Percentiles rank a stretch among this genome's conserved stretches.
Conservation (phyloP, 169 alveolate species). For the Plasmodium adleri region DNA sequence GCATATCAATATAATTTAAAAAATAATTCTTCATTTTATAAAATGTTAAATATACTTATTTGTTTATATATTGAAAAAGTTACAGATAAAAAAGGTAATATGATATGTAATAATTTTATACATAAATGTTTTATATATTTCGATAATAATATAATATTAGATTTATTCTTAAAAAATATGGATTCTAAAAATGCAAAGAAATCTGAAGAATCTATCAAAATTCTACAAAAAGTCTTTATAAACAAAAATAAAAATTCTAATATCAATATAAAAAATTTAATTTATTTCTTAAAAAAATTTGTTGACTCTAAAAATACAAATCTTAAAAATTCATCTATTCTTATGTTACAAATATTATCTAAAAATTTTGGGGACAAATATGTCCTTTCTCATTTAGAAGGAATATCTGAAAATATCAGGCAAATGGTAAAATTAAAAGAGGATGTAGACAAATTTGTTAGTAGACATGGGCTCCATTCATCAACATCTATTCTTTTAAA, state of each 20-base stretch:
- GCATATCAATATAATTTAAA: constrained; percentile 22
- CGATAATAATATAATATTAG: constrained; percentile 53
- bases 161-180: constrained; percentile 29
- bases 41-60: constrained; percentile 32
- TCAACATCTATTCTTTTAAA: neutral
- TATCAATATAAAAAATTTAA: constrained; percentile 48
- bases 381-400: constrained; percentile 69
- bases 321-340: constrained; percentile 58
- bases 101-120: constrained; percentile 54
- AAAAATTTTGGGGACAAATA: constrained; percentile 64
- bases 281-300: constrained; percentile 62
- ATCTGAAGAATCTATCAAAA: constrained; percentile 63
- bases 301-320: constrained; percentile 71
- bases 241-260: constrained; percentile 8
- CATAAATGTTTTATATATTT: constrained; percentile 55
- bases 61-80: constrained; percentile 39
- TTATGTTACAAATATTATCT: constrained; percentile 50
- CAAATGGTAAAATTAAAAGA: constrained; percentile 59
- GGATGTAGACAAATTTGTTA: constrained; percentile 41
- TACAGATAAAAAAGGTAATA: constrained; percentile 53
- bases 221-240: constrained; percentile 46
- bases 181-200: constrained; percentile 57
- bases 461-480: constrained; percentile 6
- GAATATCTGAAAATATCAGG: constrained; percentile 53
- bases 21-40: constrained; percentile 14